Evolutionary conservation across 768 basidiomycete genomes (phyloP).

Genomic region (Sporobolomyces pararoseus): DNA sequence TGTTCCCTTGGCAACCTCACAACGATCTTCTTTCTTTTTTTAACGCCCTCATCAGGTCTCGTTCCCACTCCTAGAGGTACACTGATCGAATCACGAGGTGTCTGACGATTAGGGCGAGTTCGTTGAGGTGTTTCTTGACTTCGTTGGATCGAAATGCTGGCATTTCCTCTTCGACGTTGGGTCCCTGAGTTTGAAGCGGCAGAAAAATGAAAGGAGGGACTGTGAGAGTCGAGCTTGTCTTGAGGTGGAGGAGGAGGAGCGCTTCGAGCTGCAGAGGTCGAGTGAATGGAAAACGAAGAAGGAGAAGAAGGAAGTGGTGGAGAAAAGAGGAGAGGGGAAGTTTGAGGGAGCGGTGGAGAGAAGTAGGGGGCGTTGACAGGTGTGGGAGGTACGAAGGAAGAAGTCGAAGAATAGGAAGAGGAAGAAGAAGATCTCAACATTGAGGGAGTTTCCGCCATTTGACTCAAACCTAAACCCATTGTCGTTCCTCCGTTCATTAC

Average conservation of each 20-base stretch:
- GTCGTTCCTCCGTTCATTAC: background rate
- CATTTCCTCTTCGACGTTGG: background rate
- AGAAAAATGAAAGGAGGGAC: background rate
- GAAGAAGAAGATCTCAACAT: conserved; percentile 8
- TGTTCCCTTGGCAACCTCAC: conserved; percentile 18
- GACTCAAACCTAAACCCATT: background rate
- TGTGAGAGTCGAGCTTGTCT: background rate
- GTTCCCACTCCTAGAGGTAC: conserved; percentile 2
- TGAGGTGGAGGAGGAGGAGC: background rate
- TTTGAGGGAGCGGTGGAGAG: background rate
- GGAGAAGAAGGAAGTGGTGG: background rate
- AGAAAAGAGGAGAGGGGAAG: background rate
- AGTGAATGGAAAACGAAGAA: background rate
- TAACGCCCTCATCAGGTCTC: conserved; percentile 19
- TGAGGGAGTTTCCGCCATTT: conserved; percentile 1
- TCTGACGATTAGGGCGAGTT: background rate
- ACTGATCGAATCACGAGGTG: background rate
- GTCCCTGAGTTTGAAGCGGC: background rate
- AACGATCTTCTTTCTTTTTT: conserved; percentile 20
- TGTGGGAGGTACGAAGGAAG: background rate
- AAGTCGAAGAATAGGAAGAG: background rate
- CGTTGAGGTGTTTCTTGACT: background rate
- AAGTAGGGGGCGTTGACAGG: background rate
- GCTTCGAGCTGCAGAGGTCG: no score
- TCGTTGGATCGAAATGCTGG: no score